Evolutionary conservation across 306 rosid species (phyloP), one percentile per base, ranked within the genome.

Genomic region (Acacia crassicarpa): DNA sequence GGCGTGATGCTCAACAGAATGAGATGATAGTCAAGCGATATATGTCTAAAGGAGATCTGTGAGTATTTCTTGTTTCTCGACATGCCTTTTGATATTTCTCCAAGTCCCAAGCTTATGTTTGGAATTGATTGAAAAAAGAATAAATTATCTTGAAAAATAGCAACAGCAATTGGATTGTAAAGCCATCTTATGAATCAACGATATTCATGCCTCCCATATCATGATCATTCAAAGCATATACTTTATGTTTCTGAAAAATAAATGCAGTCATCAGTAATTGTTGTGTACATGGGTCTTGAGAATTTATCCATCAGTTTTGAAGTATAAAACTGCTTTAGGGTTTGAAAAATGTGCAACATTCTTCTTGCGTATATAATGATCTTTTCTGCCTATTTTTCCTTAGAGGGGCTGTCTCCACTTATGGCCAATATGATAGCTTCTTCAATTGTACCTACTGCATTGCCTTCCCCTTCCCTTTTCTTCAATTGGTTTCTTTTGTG

Each of bases 21-120:
- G 99, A 95, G 92, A 91, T 95, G 99, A 91, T 95, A 90, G 99
- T 93, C 76, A 95, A 95, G 86, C 97, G 99, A 66, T 93, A 95
- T 87, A 95, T 95, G 99, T 91, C 94, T 74, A 95, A 91, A 83
- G 99, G 97, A 85, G 99, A 95, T 89, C 89, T 93, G 99, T 93
- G 89, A 93, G 98, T 91, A 84, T 83, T 81, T 79, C 58, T 68
- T 84, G 79, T 67, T 75, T 67, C n/a, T 5, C 45, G 32, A 80
- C 65, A 16, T 74, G 51, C 73, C 58, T 51, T 71, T 14, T 77
- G 59, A 38, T 63, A 3, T 72, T 20, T 41, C 76, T 54, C 9
- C 9, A 49, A 22, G 49, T 69, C 76, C 67, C 41, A 72, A 56
- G 71, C 75, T 73, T 66, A 84, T 16, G 33, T 6, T 8, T 4